phyloP scores from a whole-genome alignment of 371 early-diverging fungal species.

The Mucor indicus region DNA sequence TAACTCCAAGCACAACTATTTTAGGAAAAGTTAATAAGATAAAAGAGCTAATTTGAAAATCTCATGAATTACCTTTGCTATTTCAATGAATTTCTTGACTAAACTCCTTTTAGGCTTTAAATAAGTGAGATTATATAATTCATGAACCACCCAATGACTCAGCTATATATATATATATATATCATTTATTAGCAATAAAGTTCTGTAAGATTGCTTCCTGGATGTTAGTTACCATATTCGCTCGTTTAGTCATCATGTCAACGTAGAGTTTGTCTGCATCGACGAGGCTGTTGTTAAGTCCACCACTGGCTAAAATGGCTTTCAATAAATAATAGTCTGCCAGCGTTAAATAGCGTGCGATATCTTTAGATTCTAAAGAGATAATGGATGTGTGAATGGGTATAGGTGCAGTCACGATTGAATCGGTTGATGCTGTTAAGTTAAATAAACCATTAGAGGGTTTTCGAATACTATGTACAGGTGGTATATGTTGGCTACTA shows the following conservation, averaged over 20 bases:
- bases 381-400: neutral
- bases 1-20: slow-evolving; percentile 35
- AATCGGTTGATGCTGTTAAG: neutral
- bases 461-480: slow-evolving; percentile 1
- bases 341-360: slow-evolving; percentile 43
- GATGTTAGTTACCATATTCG: slow-evolving; percentile 34
- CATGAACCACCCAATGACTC: slow-evolving; percentile 46
- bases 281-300: neutral
- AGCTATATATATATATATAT: slow-evolving; percentile 7
- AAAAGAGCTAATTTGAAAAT: neutral
- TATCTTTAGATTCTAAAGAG: slow-evolving; percentile 26
- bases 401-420: neutral
- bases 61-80: slow-evolving; percentile 34
- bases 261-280: neutral
- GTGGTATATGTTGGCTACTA: neutral
- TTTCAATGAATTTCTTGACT: slow-evolving; percentile 33
- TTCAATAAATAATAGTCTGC: slow-evolving; percentile 40
- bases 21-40: neutral
- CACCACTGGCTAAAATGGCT: slow-evolving; percentile 25
- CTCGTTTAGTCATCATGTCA: slow-evolving; percentile 23
- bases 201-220: too few relatives aligned
- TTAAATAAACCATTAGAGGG: slow-evolving; percentile 5
- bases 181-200: neutral
- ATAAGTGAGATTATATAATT: slow-evolving; percentile 20
- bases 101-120: slow-evolving; percentile 27